Evolutionary conservation across 2,329 filamentous ascomycete species (phyloP).

Genomic region (Arthrobotrys musiformis): DNA sequence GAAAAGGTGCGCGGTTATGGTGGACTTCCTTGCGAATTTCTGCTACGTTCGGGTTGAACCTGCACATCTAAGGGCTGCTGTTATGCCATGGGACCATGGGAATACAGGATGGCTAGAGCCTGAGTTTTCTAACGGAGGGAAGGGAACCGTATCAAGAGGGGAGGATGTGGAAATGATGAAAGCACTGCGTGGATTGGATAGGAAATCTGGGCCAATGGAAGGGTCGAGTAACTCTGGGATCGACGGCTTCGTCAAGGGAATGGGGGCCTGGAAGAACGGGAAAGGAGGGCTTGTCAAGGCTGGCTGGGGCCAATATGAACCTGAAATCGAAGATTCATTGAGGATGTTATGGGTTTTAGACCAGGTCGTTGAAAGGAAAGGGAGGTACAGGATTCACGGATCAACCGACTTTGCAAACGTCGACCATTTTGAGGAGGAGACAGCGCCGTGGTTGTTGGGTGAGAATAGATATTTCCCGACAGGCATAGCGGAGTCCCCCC

Average conservation of each 20-base stretch:
- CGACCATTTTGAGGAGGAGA: slow-evolving; percentile 15
- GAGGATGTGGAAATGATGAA: slow-evolving; percentile 22
- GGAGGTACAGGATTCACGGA: slow-evolving; percentile 4
- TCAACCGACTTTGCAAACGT: slow-evolving; percentile 1
- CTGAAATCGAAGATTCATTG: slow-evolving; percentile 16
- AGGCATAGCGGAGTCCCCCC: background rate
- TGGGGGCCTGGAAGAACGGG: slow-evolving; percentile 3
- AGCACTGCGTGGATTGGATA: background rate
- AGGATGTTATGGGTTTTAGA: slow-evolving; percentile 28
- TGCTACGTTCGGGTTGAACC: slow-evolving; percentile 12
- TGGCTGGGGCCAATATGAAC: slow-evolving; percentile 13
- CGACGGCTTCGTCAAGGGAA: background rate
- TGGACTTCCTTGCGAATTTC: slow-evolving; percentile 4
- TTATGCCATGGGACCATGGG: slow-evolving; percentile 11
- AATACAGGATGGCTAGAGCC: slow-evolving; percentile 26
- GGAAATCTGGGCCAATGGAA: background rate
- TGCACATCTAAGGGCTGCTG: slow-evolving; percentile 6
- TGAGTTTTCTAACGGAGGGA: background rate
- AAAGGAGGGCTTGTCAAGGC: background rate
- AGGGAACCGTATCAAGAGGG: background rate
- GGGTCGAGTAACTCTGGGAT: background rate
- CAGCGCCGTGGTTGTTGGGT: slow-evolving; percentile 1
- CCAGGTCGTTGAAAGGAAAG: slow-evolving; percentile 2
- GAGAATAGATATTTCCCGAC: slow-evolving; percentile 13
- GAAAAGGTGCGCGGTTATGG: slow-evolving; percentile 31